These are phyloP conservation scores for Xylaria digitata DNA, from an alignment of 2,329 filamentous ascomycete genomes.

Conservation along the genomic window DNA sequence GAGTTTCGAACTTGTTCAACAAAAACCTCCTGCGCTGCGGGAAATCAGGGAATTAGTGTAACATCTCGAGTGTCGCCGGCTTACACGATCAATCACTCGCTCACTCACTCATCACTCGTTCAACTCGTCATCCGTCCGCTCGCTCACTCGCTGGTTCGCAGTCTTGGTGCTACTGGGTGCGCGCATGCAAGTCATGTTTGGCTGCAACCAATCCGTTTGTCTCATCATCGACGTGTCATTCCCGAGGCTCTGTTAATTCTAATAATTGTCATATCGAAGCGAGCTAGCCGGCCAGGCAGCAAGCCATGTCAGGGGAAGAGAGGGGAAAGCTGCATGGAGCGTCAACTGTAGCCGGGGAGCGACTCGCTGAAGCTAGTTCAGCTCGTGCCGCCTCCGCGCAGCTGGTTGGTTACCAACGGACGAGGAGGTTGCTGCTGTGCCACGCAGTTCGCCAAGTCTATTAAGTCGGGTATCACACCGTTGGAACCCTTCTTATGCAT, in stretches of 20 bases:
- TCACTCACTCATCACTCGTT: conserved; percentile 2
- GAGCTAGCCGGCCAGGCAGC: conserved; percentile 24
- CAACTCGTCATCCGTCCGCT: not conserved
- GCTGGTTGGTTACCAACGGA: conserved; percentile 37
- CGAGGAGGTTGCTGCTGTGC: conserved; percentile 29
- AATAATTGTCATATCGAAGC: conserved; percentile 34
- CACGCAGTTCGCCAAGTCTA: conserved; percentile 33
- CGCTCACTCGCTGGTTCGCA: conserved; percentile 16
- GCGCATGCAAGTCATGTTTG: conserved; percentile 29
- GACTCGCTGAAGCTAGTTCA: conserved; percentile 33
- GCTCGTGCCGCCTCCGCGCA: conserved; percentile 30
- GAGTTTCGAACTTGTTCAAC: conserved; percentile 28
- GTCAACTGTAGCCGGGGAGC: conserved; percentile 30
- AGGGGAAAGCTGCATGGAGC: conserved; percentile 31
- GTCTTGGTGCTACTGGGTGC: conserved; percentile 19
- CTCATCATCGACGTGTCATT: conserved; percentile 28
- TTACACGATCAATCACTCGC: conserved; percentile 15
- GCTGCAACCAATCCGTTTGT: conserved; percentile 20
- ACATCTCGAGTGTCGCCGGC: conserved; percentile 22
- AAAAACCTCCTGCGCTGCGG: conserved; percentile 6
- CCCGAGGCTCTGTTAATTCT: conserved; percentile 27
- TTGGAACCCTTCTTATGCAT: conserved; percentile 24
- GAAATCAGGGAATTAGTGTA: conserved; percentile 15
- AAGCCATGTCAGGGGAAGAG: conserved; percentile 28
- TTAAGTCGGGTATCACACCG: conserved; percentile 27